Evolutionary conservation across 78 protist genomes (phyloP), one percentile per base, ranked within the genome.

Genomic region (Guillardia theta): DNA sequence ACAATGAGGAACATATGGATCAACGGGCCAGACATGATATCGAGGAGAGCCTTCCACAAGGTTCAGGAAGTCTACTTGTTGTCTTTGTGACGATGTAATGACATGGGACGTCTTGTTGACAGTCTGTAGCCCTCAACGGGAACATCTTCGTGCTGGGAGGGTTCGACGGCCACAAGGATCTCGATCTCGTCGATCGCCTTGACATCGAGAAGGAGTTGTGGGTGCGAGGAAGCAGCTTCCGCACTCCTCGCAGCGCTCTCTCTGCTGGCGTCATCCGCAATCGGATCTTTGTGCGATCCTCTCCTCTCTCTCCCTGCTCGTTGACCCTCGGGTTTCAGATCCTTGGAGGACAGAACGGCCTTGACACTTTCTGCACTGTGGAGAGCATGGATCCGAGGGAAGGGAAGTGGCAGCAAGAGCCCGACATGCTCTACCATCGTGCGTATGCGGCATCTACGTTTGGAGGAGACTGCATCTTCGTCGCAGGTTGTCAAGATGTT

Each of bases 381-480:
- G 83, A 70, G 83, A 70, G 83, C 83, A 15, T 70, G 21, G 83
- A 70, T 24, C 83, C 83, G 36, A 30, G 70, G 70, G 70, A 24
- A 58, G 83, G 83, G 83, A 24, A 10, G 45, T 70, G 83, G 83
- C 83, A 43, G 83, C 36, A 70, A 24, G 83, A 70, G 41, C 45
- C 83, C 10, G 83, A 70, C 36, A 36, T 70, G 83, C 83, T 70
- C 36, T 70, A 70, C 83, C 83, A 70, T 43, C 83, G 83, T 43
- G 83, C 83, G 83, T 70, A 70, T 43, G 36, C 83, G n/a, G 83
- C 36, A 12, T 15, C 36, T 24, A 22, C 36, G 46, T 4, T 12
- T 15, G 83, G 46, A 1, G 83, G 83, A 15, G 83, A 70, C 83
- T 4, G 41, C 0, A 70, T 70, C 45, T 70, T 70, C 41, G 27